phyloP scores from a whole-genome alignment of 768 basidiomycete genomes.

The Termitomyces sp. region DNA sequence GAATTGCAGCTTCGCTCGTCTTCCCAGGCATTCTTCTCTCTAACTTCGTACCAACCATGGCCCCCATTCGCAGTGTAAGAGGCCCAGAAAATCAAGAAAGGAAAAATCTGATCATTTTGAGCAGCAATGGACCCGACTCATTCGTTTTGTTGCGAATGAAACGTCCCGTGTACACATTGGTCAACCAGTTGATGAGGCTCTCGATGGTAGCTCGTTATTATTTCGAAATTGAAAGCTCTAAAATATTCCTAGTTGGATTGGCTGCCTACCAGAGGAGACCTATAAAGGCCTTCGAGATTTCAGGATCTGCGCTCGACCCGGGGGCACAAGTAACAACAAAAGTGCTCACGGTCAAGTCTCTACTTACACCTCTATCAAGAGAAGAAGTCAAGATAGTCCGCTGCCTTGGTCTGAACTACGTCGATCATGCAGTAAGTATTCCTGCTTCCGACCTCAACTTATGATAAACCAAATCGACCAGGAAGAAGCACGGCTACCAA shows the following conservation, averaged over 20 bases:
- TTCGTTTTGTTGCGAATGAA: conserved; percentile 76
- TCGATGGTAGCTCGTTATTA: conserved; percentile 45
- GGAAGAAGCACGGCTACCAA: conserved; percentile 58
- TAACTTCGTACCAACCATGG: conserved; percentile 31
- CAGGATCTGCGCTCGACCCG: conserved; percentile 64
- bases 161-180: conserved; percentile 72
- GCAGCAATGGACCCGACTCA: conserved; percentile 75
- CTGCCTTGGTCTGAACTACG: conserved; percentile 78
- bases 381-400: conserved; percentile 66
- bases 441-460: background rate
- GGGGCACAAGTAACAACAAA: conserved; percentile 56
- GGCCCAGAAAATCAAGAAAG: background rate
- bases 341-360: conserved; percentile 62
- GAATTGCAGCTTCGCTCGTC: background rate
- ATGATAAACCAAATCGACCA: background rate
- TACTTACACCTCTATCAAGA: conserved; percentile 63
- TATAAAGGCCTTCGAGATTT: conserved; percentile 68
- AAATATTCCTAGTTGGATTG: conserved; percentile 46
- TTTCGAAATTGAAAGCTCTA: background rate
- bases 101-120: background rate
- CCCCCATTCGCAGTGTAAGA: conserved; percentile 53
- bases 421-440: conserved; percentile 66
- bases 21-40: background rate
- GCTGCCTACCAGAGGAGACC: conserved; percentile 43
- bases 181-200: conserved; percentile 58